Evolutionary conservation across 2,329 filamentous ascomycete species (phyloP).

Genomic region (Penicillium rolfsii): DNA sequence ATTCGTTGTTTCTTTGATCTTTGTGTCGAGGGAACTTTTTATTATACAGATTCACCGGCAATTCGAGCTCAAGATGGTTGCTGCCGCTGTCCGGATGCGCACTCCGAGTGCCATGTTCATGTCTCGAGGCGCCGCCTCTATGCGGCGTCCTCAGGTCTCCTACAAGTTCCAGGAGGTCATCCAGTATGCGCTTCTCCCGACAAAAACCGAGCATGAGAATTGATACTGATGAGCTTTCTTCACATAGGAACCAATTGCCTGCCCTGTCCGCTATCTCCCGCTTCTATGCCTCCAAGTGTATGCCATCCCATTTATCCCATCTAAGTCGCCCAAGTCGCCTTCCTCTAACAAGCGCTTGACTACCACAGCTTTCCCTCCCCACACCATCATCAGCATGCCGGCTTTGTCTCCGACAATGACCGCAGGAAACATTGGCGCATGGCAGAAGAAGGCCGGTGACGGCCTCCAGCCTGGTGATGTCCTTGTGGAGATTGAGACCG

Average conservation of each 20-base stretch:
- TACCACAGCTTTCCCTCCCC: conserved; percentile 80
- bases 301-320: conserved; percentile 30
- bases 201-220: not conserved
- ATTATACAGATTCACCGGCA: conserved; percentile 31
- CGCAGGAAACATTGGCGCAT: conserved; percentile 90
- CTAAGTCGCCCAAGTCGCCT: conserved; percentile 11
- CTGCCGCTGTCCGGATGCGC: conserved; percentile 53
- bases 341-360: conserved; percentile 28
- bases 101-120: conserved; percentile 49
- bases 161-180: conserved; percentile 49
- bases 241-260: conserved; percentile 49
- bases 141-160: conserved; percentile 51
- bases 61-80: conserved; percentile 56
- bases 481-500: conserved; percentile 96
- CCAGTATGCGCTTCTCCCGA: conserved; percentile 39
- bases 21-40: conserved; percentile 29
- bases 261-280: conserved; percentile 63
- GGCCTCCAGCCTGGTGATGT: conserved; percentile 87
- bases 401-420: conserved; percentile 98
- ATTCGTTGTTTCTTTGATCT: conserved; percentile 22
- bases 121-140: conserved; percentile 45
- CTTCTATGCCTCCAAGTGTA: conserved; percentile 72
- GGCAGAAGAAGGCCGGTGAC: conserved; percentile 98
- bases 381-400: conserved; percentile 96
- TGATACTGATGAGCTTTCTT: conserved; percentile 27